phyloP scores from a whole-genome alignment of 73 alveolate genomes.

The Paramecium bursaria region DNA sequence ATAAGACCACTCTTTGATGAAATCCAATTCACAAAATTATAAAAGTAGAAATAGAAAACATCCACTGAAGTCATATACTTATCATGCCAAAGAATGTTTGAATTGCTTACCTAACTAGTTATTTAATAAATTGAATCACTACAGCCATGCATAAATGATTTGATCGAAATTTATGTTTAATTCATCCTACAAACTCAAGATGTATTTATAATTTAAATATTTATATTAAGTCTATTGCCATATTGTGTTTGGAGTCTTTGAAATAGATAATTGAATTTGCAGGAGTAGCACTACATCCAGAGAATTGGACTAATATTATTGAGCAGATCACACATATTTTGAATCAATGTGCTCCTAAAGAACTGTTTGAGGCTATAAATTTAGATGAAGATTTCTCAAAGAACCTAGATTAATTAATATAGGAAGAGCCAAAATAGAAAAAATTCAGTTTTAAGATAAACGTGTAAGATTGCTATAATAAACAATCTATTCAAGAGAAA shows the following conservation, averaged over 20 bases:
- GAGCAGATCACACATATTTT: slow-evolving; percentile 18
- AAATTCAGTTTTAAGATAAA: slow-evolving; percentile 42
- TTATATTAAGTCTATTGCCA: background rate
- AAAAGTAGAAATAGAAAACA: background rate
- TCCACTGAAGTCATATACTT: background rate
- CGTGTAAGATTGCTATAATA: background rate
- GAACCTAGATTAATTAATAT: slow-evolving; percentile 35
- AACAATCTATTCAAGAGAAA: slow-evolving; percentile 5
- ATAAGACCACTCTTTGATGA: slow-evolving; percentile 71
- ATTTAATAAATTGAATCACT: background rate
- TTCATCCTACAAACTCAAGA: slow-evolving; percentile 29
- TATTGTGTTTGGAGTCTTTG: slow-evolving; percentile 19
- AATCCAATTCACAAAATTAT: slow-evolving; percentile 45
- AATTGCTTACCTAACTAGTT: slow-evolving; percentile 19
- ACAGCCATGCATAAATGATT: slow-evolving; percentile 39
- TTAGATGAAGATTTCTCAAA: slow-evolving; percentile 52
- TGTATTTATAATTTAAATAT: slow-evolving; percentile 7
- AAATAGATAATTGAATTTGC: background rate
- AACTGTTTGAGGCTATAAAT: slow-evolving; percentile 50
- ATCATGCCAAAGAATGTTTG: slow-evolving; percentile 24
- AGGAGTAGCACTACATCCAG: background rate
- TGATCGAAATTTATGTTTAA: slow-evolving; percentile 24
- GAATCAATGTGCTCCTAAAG: slow-evolving; percentile 36
- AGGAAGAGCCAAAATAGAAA: slow-evolving; percentile 32
- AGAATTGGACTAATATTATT: slow-evolving; percentile 39